Conservation (phyloP, 257 asterid species). For the Asclepias syriaca region DNA sequence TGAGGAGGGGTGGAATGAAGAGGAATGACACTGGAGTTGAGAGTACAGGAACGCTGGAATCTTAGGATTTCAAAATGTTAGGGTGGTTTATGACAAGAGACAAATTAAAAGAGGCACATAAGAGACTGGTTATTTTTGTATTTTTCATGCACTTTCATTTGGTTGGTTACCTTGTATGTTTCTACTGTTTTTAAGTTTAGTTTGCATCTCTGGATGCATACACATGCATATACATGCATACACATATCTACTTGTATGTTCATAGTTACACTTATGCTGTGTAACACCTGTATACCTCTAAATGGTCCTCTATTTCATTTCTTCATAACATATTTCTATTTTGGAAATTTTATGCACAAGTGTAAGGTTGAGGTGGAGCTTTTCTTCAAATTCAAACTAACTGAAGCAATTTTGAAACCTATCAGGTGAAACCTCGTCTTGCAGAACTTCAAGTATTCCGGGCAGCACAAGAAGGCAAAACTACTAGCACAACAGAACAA, state of each 20-base stretch:
- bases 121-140: background rate
- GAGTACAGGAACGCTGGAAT: background rate
- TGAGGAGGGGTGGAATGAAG: background rate
- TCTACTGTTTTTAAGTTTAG: background rate
- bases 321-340: background rate
- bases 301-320: background rate
- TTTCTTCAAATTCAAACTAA: background rate
- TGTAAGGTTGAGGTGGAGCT: background rate
- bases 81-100: background rate
- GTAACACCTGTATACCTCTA: background rate
- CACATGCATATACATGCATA: background rate
- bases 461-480: conserved; percentile 68
- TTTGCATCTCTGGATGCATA: background rate
- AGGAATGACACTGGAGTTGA: background rate
- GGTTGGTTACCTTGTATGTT: background rate
- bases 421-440: conserved; percentile 91
- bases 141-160: background rate
- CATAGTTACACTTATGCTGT: background rate
- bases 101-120: background rate
- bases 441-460: conserved; percentile 77
- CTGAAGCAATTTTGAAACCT: background rate
- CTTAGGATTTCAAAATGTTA: background rate
- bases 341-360: background rate
- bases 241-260: background rate
- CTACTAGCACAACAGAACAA: conserved; percentile 33